Conservation (phyloP, 1,139 yeast species). For the Kurtzmaniella natalensis region DNA sequence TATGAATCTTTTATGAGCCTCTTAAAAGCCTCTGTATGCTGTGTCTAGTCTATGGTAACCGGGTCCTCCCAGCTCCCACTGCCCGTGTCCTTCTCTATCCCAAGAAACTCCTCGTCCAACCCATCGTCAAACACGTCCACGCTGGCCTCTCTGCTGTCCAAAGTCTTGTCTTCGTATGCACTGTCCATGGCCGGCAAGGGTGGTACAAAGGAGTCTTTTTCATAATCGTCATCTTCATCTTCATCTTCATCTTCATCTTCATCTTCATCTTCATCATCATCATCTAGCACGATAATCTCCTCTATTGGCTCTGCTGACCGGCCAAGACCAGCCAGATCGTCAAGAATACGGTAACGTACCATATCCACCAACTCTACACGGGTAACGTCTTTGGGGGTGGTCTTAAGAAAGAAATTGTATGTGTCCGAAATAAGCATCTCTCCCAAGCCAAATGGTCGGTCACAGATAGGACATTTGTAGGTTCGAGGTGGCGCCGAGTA, state of each 20-base stretch:
- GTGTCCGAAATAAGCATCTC: slow-evolving; percentile 38
- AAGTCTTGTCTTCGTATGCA: background rate
- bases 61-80: slow-evolving; percentile 42
- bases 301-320: slow-evolving; percentile 2
- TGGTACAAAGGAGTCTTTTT: background rate
- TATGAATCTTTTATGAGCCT: too few relatives aligned
- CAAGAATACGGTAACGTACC: slow-evolving; percentile 33
- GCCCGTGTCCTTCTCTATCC: slow-evolving; percentile 14
- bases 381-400: slow-evolving; percentile 32
- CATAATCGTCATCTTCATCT: background rate
- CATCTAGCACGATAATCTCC: slow-evolving; percentile 7
- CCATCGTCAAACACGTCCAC: slow-evolving; percentile 20
- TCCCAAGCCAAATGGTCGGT: slow-evolving; percentile 27
- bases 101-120: slow-evolving; percentile 16
- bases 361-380: slow-evolving; percentile 35
- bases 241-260: slow-evolving; percentile 1
- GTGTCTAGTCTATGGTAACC: slow-evolving; percentile 21
- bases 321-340: slow-evolving; percentile 13
- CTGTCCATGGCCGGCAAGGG: background rate
- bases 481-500: slow-evolving; percentile 10
- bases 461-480: slow-evolving; percentile 43
- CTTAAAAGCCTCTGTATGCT: too few relatives aligned
- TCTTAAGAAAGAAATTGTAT: slow-evolving; percentile 39
- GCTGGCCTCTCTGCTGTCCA: slow-evolving; percentile 5
- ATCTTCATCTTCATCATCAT: slow-evolving; percentile 11